A percentile compares a stretch with the other conserved stretches of the same genome.
phyloP scores from a whole-genome alignment of 83 land plant genomes.

The Isoetes engelmannii region DNA sequence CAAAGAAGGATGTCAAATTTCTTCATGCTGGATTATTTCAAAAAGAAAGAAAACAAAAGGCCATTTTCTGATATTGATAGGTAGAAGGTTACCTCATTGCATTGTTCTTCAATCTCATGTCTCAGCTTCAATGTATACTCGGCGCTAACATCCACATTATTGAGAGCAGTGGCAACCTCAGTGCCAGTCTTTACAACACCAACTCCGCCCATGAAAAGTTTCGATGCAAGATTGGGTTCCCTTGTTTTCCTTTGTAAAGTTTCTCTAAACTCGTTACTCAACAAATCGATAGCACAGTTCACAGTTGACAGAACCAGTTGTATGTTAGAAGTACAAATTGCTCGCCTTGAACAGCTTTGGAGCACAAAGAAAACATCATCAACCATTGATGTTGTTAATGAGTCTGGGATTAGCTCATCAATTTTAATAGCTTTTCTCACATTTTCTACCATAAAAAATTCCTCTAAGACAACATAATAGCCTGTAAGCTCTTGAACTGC shows the following conservation, averaged over 20 bases:
- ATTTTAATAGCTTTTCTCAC: conserved; percentile 86
- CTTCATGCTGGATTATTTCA: no score
- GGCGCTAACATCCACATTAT: conserved; percentile 79
- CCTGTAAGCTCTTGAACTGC: conserved; percentile 77
- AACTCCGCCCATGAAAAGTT: conserved; percentile 60
- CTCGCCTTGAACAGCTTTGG: conserved; percentile 81
- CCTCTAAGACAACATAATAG: conserved; percentile 73
- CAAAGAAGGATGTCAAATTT: no score
- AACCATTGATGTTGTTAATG: conserved; percentile 87
- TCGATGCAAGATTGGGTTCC: conserved; percentile 70
- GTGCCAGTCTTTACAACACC: conserved; percentile 66
- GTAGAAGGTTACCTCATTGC: conserved; percentile 78
- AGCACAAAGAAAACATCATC: conserved; percentile 88
- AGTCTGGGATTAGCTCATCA: conserved; percentile 69
- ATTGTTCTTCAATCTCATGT: conserved; percentile 85
- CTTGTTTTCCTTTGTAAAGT: conserved; percentile 71
- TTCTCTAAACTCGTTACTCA: conserved; percentile 74
- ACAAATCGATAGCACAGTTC: conserved; percentile 49
- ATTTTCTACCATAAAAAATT: conserved; percentile 88
- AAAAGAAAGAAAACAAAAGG: no score
- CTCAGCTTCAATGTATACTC: conserved; percentile 79
- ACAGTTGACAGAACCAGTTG: conserved; percentile 65
- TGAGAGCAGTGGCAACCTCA: conserved; percentile 78
- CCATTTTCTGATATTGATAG: no score
- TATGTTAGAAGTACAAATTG: conserved; percentile 66